phyloP scores from a whole-genome alignment of 306 rosid species.

The Boehmeria nivea region DNA sequence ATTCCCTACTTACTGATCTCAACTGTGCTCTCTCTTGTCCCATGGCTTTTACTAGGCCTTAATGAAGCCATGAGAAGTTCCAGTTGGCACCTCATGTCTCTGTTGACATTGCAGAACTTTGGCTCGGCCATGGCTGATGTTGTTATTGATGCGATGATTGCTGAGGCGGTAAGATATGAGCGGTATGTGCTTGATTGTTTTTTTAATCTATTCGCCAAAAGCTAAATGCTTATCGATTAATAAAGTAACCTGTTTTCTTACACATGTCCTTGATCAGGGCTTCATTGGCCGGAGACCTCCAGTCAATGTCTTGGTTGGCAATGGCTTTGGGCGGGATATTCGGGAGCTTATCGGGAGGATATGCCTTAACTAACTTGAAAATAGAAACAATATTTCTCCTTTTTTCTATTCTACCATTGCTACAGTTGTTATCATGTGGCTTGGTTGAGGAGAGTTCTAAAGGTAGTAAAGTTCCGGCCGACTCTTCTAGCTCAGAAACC shows the following conservation, averaged over 20 bases:
- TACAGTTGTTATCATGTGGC: slow-evolving; percentile 71
- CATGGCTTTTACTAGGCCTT: slow-evolving; percentile 69
- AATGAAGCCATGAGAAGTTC: slow-evolving; percentile 50
- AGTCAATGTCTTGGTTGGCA: slow-evolving; percentile 71
- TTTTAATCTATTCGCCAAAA: too few relatives aligned
- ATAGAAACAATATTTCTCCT: slow-evolving; percentile 63
- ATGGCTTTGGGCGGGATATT: slow-evolving; percentile 87
- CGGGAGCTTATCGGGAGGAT: slow-evolving; percentile 79
- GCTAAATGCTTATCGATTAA: too few relatives aligned
- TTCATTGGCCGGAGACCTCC: slow-evolving; percentile 75
- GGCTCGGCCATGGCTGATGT: slow-evolving; percentile 95
- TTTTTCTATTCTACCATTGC: slow-evolving; percentile 55
- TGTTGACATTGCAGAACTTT: slow-evolving; percentile 68
- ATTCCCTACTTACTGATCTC: slow-evolving; percentile 72
- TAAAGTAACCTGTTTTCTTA: too few relatives aligned
- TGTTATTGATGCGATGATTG: slow-evolving; percentile 91
- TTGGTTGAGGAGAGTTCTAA: slow-evolving; percentile 58
- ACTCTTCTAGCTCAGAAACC: slow-evolving; percentile 26
- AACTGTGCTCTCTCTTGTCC: slow-evolving; percentile 71
- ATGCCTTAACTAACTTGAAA: slow-evolving; percentile 56
- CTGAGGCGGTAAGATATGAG: slow-evolving; percentile 76
- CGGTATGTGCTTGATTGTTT: slow-evolving; percentile 37
- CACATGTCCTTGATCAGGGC: slow-evolving; percentile 43
- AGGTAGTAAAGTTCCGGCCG: slow-evolving; percentile 23
- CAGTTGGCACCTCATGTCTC: slow-evolving; percentile 54